Percentiles rank a stretch among this genome's conserved stretches.
phyloP scores from a whole-genome alignment of 257 asterid genomes.

The Verbascum thapsus region DNA sequence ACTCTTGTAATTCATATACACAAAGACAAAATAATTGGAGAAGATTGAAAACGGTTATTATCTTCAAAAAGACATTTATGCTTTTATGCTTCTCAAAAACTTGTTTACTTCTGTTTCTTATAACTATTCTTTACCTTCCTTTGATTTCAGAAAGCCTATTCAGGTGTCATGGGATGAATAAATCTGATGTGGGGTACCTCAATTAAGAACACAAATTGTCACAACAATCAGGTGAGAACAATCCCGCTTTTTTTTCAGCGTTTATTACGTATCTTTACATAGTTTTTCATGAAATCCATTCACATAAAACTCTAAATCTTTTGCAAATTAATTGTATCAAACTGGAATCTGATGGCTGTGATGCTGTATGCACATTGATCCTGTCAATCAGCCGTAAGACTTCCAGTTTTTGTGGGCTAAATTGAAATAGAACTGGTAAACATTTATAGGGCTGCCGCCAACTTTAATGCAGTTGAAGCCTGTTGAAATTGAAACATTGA shows the following conservation, averaged over 20 bases:
- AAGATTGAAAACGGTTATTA: too few species aligned
- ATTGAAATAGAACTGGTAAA: conserved; percentile 20
- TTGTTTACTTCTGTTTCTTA: too few species aligned
- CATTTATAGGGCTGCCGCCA: conserved; percentile 22
- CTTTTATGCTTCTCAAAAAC: too few species aligned
- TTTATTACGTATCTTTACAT: conserved; percentile 38
- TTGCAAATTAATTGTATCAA: conserved; percentile 26
- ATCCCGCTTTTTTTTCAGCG: conserved; percentile 25
- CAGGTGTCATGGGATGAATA: too few species aligned
- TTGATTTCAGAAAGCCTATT: too few species aligned
- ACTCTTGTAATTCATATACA: too few species aligned
- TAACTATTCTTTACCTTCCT: too few species aligned
- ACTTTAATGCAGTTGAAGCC: conserved; percentile 42
- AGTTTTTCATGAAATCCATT: conserved; percentile 12
- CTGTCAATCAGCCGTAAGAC: conserved; percentile 20
- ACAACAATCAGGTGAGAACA: conserved; percentile 21
- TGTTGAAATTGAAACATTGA: conserved; percentile 33
- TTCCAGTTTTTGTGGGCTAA: conserved; percentile 13
- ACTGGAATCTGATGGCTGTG: conserved; percentile 28
- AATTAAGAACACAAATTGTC: conserved; percentile 26
- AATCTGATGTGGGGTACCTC: too few species aligned
- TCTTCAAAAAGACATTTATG: too few species aligned
- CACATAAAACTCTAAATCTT: conserved; percentile 20
- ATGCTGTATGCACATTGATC: conserved; percentile 19
- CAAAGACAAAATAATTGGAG: too few species aligned